Base-by-base conservation (phyloP, 495 filamentous ascomycete species). In the Aspergillus olivimuriae region DNA sequence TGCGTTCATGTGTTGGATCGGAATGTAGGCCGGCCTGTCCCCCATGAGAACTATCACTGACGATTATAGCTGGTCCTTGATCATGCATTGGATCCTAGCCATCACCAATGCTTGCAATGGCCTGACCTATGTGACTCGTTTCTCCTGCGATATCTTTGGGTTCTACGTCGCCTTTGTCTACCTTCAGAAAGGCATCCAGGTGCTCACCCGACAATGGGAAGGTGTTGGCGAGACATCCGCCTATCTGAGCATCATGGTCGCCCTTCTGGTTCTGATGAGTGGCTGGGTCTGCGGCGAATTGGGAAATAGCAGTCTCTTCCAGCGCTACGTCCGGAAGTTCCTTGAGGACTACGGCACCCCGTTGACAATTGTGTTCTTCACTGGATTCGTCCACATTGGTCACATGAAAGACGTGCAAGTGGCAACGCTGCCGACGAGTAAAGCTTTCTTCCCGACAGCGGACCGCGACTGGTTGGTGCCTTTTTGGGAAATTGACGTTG, bases 91-190 rank as follows among this genome's bases (percentile, higher is more conserved):
- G 81, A 59, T 84, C 31, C 70, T 91, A 6, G 86, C 86, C 16
- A 72, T 89, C 34, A 85, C 83, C 4, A 92, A 92, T 54, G 73
- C 82, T 9, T 89, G 86, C 62, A 88, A 92, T 60, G 85, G 72
- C 40, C 65, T 92, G 2, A 81, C 75, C 51, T 90, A 86, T 58
- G 87, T 92, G 17, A 91, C 87, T 8, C 75, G 84, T 8, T 92
- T 92, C 56, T 84, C 84, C 31, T 89, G 87, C 56, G 87, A 92
- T 55, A 88, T 86, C 50, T 91, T 92, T 54, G 87, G 86, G 4
- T 89, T 90, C 59, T 92, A 92, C 58, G 87, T 92, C 33, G 86
- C 85, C 36, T 86, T 83, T 57, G 87, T 90, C 57, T 92, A 92
- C 55, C 70, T 92, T 11, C 84, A 90, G 48, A 91, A 89, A 58